These are phyloP conservation scores for Polytrichum commune DNA, from an alignment of 225 moss, liverwort and hornwort genomes.

Conservation along the genomic window DNA sequence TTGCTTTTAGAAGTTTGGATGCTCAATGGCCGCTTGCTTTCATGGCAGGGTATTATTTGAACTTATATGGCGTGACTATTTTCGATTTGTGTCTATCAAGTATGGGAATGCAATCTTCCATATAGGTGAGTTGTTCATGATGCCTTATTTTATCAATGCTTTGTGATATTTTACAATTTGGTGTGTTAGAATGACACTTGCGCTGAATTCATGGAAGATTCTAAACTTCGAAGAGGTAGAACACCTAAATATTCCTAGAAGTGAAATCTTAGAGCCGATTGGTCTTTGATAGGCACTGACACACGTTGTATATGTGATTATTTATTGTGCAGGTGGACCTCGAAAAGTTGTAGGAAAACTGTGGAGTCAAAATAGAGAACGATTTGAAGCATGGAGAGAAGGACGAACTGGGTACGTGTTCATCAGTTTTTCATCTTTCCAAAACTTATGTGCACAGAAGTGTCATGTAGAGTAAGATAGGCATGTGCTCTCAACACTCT, in stretches of 20 bases:
- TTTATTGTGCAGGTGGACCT: conserved; percentile 62
- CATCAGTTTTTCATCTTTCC: too few species aligned
- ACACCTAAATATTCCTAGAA: too few species aligned
- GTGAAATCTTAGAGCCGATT: too few species aligned
- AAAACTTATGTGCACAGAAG: too few species aligned
- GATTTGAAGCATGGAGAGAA: conserved; percentile 96
- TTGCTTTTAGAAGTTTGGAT: too few species aligned
- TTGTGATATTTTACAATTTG: neutral
- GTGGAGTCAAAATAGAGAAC: conserved; percentile 78
- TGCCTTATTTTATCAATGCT: conserved; percentile 2
- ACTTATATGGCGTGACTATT: conserved; percentile 99
- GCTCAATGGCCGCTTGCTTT: neutral
- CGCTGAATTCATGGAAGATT: too few species aligned
- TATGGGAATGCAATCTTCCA: conserved; percentile 89
- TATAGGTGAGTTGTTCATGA: conserved; percentile 37
- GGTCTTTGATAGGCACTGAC: too few species aligned
- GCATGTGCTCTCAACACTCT: too few species aligned
- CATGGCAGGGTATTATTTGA: conserved; percentile 84
- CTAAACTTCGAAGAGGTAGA: too few species aligned
- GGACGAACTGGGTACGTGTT: conserved; percentile 72
- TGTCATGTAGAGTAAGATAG: too few species aligned
- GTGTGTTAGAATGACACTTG: too few species aligned
- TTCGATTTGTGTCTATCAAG: conserved; percentile 95
- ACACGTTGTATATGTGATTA: too few species aligned
- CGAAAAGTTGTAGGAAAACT: conserved; percentile 67